Conservation (phyloP, 352 stramenopile species). For the Peronospora destructor region DNA sequence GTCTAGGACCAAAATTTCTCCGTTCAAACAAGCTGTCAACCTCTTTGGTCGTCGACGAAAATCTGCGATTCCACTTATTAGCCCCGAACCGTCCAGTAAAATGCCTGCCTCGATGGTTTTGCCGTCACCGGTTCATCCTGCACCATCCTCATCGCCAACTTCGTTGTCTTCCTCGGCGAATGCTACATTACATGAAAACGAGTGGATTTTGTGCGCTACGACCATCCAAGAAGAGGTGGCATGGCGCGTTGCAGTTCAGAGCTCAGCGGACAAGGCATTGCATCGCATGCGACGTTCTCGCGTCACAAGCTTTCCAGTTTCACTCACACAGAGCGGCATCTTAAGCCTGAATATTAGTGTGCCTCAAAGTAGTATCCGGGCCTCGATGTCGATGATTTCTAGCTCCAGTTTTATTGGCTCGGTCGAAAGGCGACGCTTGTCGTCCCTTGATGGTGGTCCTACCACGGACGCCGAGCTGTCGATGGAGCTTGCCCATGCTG, state of each 20-base stretch:
- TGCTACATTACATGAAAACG: constrained; percentile 23
- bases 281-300: constrained; percentile 51
- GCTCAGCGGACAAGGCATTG: constrained; percentile 62
- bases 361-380: constrained; percentile 19
- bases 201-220: constrained; percentile 69
- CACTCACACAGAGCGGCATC: constrained; percentile 40
- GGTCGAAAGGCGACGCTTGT: constrained; percentile 22
- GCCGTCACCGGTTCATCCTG: constrained; percentile 5
- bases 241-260: constrained; percentile 62
- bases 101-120: constrained; percentile 4
- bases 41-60: constrained; percentile 40
- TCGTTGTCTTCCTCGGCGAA: constrained; percentile 12
- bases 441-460: constrained; percentile 27
- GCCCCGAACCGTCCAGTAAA: constrained; percentile 1
- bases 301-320: constrained; percentile 46
- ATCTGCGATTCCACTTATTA: constrained; percentile 4
- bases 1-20: constrained; percentile 46
- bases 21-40: constrained; percentile 53
- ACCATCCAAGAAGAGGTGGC: constrained; percentile 55
- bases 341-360: constrained; percentile 26
- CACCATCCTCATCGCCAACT: constrained; percentile 11
- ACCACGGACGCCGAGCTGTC: constrained; percentile 31
- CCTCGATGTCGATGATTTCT: constrained; percentile 24
- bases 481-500: constrained; percentile 21
- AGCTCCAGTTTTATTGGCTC: constrained; percentile 9